phyloP scores from a whole-genome alignment of 2,329 filamentous ascomycete genomes.

The Onygenales sp. region DNA sequence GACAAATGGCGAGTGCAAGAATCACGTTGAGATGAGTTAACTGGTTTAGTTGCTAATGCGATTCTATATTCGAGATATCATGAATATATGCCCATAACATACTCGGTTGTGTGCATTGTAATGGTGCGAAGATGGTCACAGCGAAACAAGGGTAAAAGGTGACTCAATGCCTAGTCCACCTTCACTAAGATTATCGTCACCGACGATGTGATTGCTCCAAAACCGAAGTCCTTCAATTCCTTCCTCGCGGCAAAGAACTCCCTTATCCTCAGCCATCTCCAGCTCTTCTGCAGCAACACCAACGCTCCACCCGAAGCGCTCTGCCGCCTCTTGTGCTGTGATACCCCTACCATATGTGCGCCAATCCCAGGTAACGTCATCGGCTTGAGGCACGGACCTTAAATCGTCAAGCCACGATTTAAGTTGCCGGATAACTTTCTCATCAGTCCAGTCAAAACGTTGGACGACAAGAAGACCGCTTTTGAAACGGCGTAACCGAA shows the following conservation, averaged over 20 bases:
- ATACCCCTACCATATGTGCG: constrained; percentile 69
- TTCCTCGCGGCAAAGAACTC: constrained; percentile 80
- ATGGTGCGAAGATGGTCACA: constrained; percentile 3
- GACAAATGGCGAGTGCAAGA: no score
- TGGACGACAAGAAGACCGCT: constrained; percentile 94
- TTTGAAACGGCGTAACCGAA: constrained; percentile 79
- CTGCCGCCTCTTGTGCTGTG: constrained; percentile 79
- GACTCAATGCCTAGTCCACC: constrained; percentile 1
- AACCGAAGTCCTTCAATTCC: constrained; percentile 84
- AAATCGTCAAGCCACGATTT: constrained; percentile 68
- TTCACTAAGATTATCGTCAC: constrained; percentile 9
- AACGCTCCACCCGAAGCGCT: constrained; percentile 92
- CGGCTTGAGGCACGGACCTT: constrained; percentile 54
- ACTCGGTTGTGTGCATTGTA: background rate
- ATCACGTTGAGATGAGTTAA: no score
- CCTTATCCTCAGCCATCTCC: constrained; percentile 91
- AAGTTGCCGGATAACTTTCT: constrained; percentile 72
- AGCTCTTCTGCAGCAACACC: constrained; percentile 92
- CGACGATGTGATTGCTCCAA: constrained; percentile 64
- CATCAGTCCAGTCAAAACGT: constrained; percentile 76
- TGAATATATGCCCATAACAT: no score
- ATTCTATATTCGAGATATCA: no score
- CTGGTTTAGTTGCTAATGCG: no score
- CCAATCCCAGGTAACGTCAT: constrained; percentile 67
- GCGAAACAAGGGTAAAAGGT: background rate